Percentiles rank a stretch among this genome's conserved stretches.
phyloP scores from a whole-genome alignment of 306 rosid species.

The Begonia loranthoides region DNA sequence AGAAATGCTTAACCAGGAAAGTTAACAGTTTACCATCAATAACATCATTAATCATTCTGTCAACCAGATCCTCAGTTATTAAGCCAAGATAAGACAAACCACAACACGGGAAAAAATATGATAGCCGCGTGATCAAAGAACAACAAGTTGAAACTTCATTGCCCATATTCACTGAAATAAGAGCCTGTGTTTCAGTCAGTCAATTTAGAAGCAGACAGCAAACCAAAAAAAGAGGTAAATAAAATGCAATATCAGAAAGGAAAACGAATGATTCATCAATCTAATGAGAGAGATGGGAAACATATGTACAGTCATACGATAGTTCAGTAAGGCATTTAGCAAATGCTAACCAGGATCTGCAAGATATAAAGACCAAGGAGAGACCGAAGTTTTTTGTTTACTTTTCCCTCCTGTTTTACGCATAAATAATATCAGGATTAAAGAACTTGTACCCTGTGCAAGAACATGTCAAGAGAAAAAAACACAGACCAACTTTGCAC shows the following conservation, averaged over 20 bases:
- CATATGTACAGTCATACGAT: neutral
- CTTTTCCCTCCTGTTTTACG: conserved; percentile 38
- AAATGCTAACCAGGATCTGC: conserved; percentile 52
- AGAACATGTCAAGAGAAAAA: neutral
- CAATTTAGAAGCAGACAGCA: conserved; percentile 7
- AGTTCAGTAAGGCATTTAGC: neutral
- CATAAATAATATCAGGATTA: conserved; percentile 7
- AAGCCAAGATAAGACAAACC: conserved; percentile 67
- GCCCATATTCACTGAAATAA: conserved; percentile 43
- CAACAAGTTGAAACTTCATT: conserved; percentile 27
- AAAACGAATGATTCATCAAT: neutral
- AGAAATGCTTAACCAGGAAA: conserved; percentile 1
- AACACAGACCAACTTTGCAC: conserved; percentile 49
- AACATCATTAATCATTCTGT: conserved; percentile 27
- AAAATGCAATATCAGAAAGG: conserved; percentile 3
- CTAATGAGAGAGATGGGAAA: neutral
- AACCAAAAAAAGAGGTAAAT: conserved; percentile 1
- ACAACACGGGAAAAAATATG: conserved; percentile 50
- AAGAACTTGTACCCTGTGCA: too few relatives aligned
- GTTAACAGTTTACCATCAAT: conserved; percentile 37
- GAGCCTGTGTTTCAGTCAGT: conserved; percentile 40
- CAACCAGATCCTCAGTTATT: conserved; percentile 40
- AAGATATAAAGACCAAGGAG: conserved; percentile 67
- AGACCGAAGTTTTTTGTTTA: conserved; percentile 40
- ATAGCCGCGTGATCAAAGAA: conserved; percentile 33